Evolutionary conservation across 1,284 basidiomycete species (phyloP), one percentile per base, ranked within the genome.

Genomic region (Cutaneotrichosporon daszewskae): DNA sequence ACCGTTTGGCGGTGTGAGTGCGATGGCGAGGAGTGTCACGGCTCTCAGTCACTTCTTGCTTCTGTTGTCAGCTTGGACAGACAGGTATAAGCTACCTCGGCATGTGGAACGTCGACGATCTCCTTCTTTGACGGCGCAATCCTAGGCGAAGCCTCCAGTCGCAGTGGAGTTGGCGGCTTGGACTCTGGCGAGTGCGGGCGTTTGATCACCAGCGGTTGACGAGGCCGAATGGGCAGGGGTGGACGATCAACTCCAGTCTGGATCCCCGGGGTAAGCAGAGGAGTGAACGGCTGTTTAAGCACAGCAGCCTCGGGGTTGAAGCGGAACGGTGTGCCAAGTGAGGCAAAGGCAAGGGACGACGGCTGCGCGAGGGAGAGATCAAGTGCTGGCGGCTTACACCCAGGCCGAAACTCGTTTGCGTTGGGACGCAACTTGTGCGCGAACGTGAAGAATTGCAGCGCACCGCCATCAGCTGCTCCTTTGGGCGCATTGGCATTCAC

Each of bases 381-480:
- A 4, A 40, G 29, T 1, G 38, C 38, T 3, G 38, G 38, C 10
- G 38, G 37, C 10, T 26, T n/a, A n/a, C n/a, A n/a, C n/a, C n/a
- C n/a, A 10, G 48, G 35, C 23, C 32, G 41, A 18, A 37, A 45
- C 32, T 41, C 43, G 8, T 35, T 11, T 2, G 41, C 49, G 3
- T 18, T 40, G 1, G 49, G 45, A 13, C 49, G 45, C 3, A 47
- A 28, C 24, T 47, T 46, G 31, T 48, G 40, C 1, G 40, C 44
- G 22, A 49, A 53, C 0, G 51, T 53, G 39, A 53, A 53, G 5
- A 53, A 44, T 1, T 47, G 47, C 1, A 53, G 39, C 0, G 49
- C 45, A n/a, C 43, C 45, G 22, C 38, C n/a, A n/a, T n/a, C n/a
- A n/a, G n/a, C n/a, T n/a, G n/a, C n/a, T n/a, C n/a, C n/a, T n/a